phyloP scores from a whole-genome alignment of 768 basidiomycete species.

The Boletus subcaerulescens region DNA sequence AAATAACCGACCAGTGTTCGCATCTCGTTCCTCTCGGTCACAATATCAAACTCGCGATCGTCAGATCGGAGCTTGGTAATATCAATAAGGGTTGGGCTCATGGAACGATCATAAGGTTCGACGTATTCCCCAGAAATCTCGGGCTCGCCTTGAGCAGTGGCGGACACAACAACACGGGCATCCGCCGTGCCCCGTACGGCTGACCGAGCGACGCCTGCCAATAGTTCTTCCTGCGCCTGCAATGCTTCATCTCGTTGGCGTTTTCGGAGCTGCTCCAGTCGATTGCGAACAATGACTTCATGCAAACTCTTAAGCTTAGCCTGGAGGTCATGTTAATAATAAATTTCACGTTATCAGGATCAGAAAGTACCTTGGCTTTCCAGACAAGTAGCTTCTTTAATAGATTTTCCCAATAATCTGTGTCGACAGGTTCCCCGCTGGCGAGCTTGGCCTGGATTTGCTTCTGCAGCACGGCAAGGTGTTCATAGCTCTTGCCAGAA shows the following conservation, averaged over 20 bases:
- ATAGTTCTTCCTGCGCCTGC: conserved; percentile 87
- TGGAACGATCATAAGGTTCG: conserved; percentile 78
- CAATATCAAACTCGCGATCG: conserved; percentile 77
- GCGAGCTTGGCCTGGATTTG: conserved; percentile 85
- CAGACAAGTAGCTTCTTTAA: conserved; percentile 91
- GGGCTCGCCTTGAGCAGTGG: conserved; percentile 33
- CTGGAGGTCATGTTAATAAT: conserved; percentile 38
- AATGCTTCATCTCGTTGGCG: conserved; percentile 94
- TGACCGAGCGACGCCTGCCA: conserved; percentile 70
- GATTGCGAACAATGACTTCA: conserved; percentile 94
- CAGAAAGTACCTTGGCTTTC: conserved; percentile 80
- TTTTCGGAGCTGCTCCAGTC: conserved; percentile 93
- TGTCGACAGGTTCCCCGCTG: conserved; percentile 93
- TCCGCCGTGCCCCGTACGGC: conserved; percentile 46
- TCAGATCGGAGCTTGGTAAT: conserved; percentile 68
- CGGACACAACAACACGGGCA: conserved; percentile 35
- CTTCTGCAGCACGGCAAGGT: conserved; percentile 77
- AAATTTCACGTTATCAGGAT: not conserved
- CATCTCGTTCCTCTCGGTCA: conserved; percentile 65
- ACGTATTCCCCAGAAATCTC: conserved; percentile 51
- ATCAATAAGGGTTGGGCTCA: conserved; percentile 81
- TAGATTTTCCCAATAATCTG: conserved; percentile 95
- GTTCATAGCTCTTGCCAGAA: conserved; percentile 81
- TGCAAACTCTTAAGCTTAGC: conserved; percentile 90
- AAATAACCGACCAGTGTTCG: conserved; percentile 53